These are phyloP conservation scores for Phaeomoniella chlamydospora DNA, from an alignment of 2,329 filamentous ascomycete genomes.

Conservation along the genomic window DNA sequence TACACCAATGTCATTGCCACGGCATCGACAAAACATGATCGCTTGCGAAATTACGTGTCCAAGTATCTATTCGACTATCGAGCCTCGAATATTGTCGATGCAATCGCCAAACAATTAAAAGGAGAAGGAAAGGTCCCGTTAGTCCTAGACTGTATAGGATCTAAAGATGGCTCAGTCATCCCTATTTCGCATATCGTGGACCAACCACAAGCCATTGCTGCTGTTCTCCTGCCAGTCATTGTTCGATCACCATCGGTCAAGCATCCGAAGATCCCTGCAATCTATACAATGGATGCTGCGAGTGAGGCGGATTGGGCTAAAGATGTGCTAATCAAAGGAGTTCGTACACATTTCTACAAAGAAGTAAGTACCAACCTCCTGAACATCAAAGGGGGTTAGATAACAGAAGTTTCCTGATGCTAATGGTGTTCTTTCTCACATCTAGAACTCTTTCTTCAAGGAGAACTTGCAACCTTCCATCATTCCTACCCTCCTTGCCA, in stretches of 20 bases:
- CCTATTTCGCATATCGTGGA: constrained; percentile 36
- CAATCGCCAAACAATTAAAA: too few relatives aligned
- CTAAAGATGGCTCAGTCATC: too few relatives aligned
- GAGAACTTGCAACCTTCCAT: constrained; percentile 40
- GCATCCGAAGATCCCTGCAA: constrained; percentile 29
- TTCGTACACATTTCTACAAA: constrained; percentile 40
- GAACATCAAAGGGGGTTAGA: too few relatives aligned
- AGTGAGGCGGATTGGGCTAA: constrained; percentile 32
- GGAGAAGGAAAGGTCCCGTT: too few relatives aligned
- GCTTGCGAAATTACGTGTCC: too few relatives aligned
- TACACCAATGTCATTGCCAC: too few relatives aligned
- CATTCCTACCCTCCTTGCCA: constrained; percentile 31
- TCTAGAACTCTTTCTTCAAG: constrained; percentile 39
- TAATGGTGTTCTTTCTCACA: not conserved
- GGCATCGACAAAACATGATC: too few relatives aligned
- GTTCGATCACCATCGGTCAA: constrained; percentile 31
- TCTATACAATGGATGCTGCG: constrained; percentile 40
- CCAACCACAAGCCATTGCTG: constrained; percentile 32
- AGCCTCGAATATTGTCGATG: too few relatives aligned
- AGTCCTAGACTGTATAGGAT: too few relatives aligned
- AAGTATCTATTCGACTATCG: too few relatives aligned
- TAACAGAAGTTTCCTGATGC: not conserved
- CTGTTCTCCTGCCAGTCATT: constrained; percentile 46
- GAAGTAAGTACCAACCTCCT: constrained; percentile 11
- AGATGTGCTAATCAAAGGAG: constrained; percentile 39